A percentile compares a stretch with the other conserved stretches of the same genome.
phyloP scores from a whole-genome alignment of 768 basidiomycete species.

The Cytidiella melzeri region DNA sequence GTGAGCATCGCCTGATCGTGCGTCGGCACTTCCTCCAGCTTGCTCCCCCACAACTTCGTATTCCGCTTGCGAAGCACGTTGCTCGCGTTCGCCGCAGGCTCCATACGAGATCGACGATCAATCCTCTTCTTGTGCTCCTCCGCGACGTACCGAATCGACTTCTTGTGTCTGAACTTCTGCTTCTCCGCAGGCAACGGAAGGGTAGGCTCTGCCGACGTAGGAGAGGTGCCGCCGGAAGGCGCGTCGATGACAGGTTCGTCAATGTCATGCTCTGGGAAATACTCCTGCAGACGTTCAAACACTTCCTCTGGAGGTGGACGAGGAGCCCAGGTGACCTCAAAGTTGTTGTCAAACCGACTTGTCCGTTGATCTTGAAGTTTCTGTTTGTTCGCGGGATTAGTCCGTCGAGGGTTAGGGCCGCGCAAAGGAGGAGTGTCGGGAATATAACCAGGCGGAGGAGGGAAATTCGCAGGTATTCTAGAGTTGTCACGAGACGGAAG shows the following conservation, averaged over 20 bases:
- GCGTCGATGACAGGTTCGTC: slow-evolving; percentile 95
- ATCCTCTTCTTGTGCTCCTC: slow-evolving; percentile 78
- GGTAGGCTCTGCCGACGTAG: slow-evolving; percentile 53
- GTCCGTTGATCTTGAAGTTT: slow-evolving; percentile 20
- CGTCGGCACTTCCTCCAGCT: slow-evolving; percentile 88
- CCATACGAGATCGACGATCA: slow-evolving; percentile 61
- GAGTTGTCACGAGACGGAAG: slow-evolving; percentile 13
- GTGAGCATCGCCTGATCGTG: slow-evolving; percentile 45
- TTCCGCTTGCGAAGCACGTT: slow-evolving; percentile 70
- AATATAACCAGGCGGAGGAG: slow-evolving; percentile 15
- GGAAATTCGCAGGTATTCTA: slow-evolving; percentile 11
- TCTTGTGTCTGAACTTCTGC: slow-evolving; percentile 57
- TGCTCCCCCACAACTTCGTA: slow-evolving; percentile 94
- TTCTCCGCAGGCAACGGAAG: slow-evolving; percentile 33
- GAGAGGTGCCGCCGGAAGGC: slow-evolving; percentile 71
- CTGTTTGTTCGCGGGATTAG: slow-evolving; percentile 8
- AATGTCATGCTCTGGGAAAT: slow-evolving; percentile 94
- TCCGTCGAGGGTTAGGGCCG: background rate
- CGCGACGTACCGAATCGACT: slow-evolving; percentile 90
- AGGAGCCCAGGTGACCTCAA: slow-evolving; percentile 78
- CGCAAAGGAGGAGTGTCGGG: slow-evolving; percentile 18
- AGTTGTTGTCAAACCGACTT: slow-evolving; percentile 30
- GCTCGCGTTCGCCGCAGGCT: slow-evolving; percentile 36
- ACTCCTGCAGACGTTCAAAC: slow-evolving; percentile 86
- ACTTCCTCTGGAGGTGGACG: slow-evolving; percentile 91